Evolutionary conservation across 2,329 filamentous ascomycete genomes (phyloP).

Genomic region (Fusarium ambrosium): DNA sequence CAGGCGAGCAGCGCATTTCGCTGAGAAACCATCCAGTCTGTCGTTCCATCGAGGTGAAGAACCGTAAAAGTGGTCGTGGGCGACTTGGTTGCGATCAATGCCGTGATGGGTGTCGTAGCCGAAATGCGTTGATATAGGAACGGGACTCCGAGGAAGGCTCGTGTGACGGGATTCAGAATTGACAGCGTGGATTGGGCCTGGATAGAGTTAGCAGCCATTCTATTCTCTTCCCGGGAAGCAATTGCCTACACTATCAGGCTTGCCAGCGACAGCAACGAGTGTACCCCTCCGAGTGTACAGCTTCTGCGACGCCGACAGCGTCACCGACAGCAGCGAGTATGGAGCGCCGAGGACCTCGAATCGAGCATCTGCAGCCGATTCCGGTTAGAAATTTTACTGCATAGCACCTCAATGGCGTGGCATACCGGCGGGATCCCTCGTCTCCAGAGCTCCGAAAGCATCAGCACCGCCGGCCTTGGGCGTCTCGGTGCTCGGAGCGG

Average conservation of each 20-base stretch:
- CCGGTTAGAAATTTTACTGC: constrained; percentile 28
- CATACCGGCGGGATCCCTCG: constrained; percentile 66
- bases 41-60: constrained; percentile 90
- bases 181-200: constrained; percentile 92
- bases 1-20: constrained; percentile 92
- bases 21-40: constrained; percentile 95
- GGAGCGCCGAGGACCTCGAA: constrained; percentile 95
- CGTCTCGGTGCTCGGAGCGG: constrained; percentile 69
- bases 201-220: constrained; percentile 1
- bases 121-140: constrained; percentile 95
- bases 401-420: constrained; percentile 3
- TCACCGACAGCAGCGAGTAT: constrained; percentile 93
- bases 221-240: not conserved
- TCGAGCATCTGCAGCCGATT: constrained; percentile 79
- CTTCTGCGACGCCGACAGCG: constrained; percentile 91
- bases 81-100: constrained; percentile 89
- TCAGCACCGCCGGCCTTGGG: constrained; percentile 64
- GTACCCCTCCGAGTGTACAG: constrained; percentile 94
- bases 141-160: constrained; percentile 85
- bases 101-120: constrained; percentile 88
- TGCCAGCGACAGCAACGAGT: constrained; percentile 89
- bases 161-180: constrained; percentile 84
- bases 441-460: constrained; percentile 66
- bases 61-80: constrained; percentile 88
- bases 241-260: constrained; percentile 82